Percentiles rank a stretch among this genome's conserved stretches.
Evolutionary conservation across 2,329 filamentous ascomycete genomes (phyloP).

Genomic region (Cercospora sp.): DNA sequence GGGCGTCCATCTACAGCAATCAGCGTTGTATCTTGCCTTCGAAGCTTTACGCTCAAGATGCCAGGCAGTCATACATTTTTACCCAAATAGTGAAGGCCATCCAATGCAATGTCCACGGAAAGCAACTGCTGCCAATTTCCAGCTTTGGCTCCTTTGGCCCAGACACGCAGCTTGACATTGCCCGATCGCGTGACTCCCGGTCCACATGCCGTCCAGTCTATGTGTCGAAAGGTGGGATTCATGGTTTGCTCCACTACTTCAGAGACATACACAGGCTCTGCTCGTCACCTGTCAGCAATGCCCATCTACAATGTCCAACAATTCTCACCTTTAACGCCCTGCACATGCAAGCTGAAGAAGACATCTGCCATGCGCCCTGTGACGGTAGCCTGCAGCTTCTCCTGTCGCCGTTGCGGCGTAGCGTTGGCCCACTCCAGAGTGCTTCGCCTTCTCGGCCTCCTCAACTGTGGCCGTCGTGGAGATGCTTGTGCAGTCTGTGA

Average conservation of each 20-base stretch:
- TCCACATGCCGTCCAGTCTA: conserved; percentile 68
- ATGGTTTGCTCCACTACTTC: conserved; percentile 76
- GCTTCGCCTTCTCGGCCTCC: conserved; percentile 55
- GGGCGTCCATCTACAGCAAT: conserved; percentile 51
- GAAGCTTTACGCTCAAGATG: neutral
- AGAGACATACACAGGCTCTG: conserved; percentile 84
- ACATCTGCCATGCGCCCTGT: conserved; percentile 75
- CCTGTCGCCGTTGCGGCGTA: conserved; percentile 64
- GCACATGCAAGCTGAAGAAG: conserved; percentile 82
- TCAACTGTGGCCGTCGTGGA: conserved; percentile 40
- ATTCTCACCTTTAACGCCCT: conserved; percentile 49
- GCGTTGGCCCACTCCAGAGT: conserved; percentile 65
- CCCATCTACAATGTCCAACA: neutral
- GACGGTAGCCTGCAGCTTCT: conserved; percentile 71
- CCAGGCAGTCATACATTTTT: conserved; percentile 49
- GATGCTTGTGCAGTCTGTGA: conserved; percentile 25
- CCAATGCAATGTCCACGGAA: conserved; percentile 70
- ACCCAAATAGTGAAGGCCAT: conserved; percentile 75
- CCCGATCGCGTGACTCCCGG: conserved; percentile 66
- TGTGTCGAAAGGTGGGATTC: conserved; percentile 86
- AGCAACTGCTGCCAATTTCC: conserved; percentile 64
- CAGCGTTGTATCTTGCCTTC: neutral
- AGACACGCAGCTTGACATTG: conserved; percentile 68
- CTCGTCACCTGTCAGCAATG: conserved; percentile 28
- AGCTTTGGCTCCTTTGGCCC: conserved; percentile 63